Conservation (phyloP, 352 stramenopile species). For the Phytopythium boreale region DNA sequence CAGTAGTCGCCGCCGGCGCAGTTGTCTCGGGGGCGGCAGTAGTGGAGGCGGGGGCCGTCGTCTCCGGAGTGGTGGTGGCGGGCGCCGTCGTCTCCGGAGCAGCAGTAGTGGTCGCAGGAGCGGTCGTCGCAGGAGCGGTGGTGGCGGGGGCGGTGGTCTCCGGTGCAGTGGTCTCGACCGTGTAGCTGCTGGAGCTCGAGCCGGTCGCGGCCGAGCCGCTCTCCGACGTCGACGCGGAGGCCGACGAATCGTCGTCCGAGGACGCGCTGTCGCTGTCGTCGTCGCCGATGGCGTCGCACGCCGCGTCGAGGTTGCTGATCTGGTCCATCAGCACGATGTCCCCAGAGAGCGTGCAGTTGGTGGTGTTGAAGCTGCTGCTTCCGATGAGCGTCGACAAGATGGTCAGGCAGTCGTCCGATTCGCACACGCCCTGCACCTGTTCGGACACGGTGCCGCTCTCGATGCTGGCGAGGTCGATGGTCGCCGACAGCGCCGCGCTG, state of each 20-base stretch:
- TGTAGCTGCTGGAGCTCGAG: not conserved
- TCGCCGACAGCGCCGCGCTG: conserved; percentile 39
- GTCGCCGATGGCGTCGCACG: conserved; percentile 28
- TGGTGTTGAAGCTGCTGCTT: conserved; percentile 48
- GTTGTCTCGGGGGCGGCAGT: conserved; percentile 2
- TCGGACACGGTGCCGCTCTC: conserved; percentile 29
- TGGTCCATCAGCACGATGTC: conserved; percentile 47
- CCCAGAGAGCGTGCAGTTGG: conserved; percentile 53
- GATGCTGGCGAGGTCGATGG: conserved; percentile 37
- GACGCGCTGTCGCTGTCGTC: conserved; percentile 4
- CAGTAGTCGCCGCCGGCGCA: conserved; percentile 4
- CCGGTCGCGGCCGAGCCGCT: too few species aligned
- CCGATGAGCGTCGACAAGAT: conserved; percentile 38
- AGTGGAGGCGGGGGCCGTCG: not conserved
- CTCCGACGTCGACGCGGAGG: too few species aligned
- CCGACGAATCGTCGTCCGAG: not conserved
- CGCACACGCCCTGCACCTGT: conserved; percentile 38
- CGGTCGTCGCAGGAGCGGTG: conserved; percentile 8
- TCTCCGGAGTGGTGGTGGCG: not conserved
- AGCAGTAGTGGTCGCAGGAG: conserved; percentile 4
- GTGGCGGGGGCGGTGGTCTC: conserved; percentile 3
- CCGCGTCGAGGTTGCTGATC: conserved; percentile 37
- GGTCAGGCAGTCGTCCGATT: conserved; percentile 35
- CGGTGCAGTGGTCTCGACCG: not conserved
- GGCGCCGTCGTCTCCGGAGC: conserved; percentile 7